Evolutionary conservation across 2,329 filamentous ascomycete genomes (phyloP).

Genomic region (Pseudocercospora musae): DNA sequence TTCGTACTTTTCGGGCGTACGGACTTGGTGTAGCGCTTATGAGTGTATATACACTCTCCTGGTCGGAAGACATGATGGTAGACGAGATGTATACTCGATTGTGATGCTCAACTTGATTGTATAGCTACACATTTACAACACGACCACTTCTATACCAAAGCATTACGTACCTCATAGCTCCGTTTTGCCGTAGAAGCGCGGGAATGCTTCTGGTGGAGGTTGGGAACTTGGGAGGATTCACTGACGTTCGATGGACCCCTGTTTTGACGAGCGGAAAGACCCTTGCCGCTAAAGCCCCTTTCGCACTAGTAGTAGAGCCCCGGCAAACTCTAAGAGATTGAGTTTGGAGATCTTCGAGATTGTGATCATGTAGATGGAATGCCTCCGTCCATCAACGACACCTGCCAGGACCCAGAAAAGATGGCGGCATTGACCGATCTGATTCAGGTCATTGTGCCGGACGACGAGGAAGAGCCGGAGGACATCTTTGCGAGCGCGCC

Average conservation of each 20-base stretch:
- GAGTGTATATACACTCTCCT: slow-evolving; percentile 25
- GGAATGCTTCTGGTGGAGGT: not conserved
- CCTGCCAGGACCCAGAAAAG: not conserved
- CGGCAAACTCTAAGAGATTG: not conserved
- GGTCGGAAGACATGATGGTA: not conserved
- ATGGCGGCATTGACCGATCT: slow-evolving; percentile 28
- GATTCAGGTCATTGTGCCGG: slow-evolving; percentile 26
- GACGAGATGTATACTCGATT: not conserved
- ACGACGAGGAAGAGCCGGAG: slow-evolving; percentile 26
- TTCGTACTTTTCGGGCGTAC: slow-evolving; percentile 43
- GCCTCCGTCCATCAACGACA: not conserved
- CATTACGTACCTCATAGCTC: slow-evolving; percentile 1
- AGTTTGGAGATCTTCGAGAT: not conserved
- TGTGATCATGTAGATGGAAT: no score
- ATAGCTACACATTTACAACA: no score
- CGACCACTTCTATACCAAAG: not conserved
- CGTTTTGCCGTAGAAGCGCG: slow-evolving; percentile 16
- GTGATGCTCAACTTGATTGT: not conserved
- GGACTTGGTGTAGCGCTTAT: slow-evolving; percentile 39
- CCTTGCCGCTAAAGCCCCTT: not conserved
- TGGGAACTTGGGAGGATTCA: not conserved
- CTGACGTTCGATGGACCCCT: not conserved
- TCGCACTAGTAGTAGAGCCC: not conserved
- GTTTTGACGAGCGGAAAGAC: not conserved
- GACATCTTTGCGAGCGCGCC: slow-evolving; percentile 56